Base-by-base conservation (phyloP, 78 protist genomes). In the Cyanophora paradoxa region DNA sequence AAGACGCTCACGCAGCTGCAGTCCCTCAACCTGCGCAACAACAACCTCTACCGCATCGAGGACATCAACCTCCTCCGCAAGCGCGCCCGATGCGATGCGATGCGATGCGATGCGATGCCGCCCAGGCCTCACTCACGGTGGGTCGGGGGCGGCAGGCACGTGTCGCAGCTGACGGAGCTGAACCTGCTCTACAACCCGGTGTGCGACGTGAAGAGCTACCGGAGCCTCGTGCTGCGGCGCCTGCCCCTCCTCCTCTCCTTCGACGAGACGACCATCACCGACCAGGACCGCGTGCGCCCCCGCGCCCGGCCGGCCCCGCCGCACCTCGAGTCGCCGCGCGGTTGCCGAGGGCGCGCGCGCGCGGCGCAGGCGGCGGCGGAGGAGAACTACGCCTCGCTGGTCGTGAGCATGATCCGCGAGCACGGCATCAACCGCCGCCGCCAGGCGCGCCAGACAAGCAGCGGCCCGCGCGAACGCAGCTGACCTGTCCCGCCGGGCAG, bases 31-130 rank as follows among this genome's bases (percentile, higher is more conserved):
- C 65, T 80, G 37, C 6, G 48, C 71, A 52, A 39, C 75, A 79
- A 79, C 72, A 46, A 68, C 8, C 26, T 85, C 37, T 58, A 62
- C 61, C 73, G 78, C 7, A 1, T 73, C 6, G 90, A 85, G 22
- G 90, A 75, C 37, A 34, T 62, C 0, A 1, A 34, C 0, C 26
- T 40, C 16, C 65, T 75, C 14, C 54, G 56, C 36, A 33, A 48
- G 80, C n/a, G n/a, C n/a, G n/a, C n/a, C n/a, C n/a, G n/a, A n/a
- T n/a, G n/a, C n/a, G n/a, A n/a, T n/a, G n/a, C n/a, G n/a, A n/a
- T n/a, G n/a, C n/a, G n/a, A n/a, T n/a, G n/a, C n/a, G n/a, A n/a
- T n/a, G n/a, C n/a, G n/a, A n/a, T 36, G 22, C 54, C 4, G 10
- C 26, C 61, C 62, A 24, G 34, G 19, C 31, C 69, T 20, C 48